Evolutionary conservation across 2,329 filamentous ascomycete species (phyloP), one percentile per base, ranked within the genome.

Genomic region (Tolypocladium album): DNA sequence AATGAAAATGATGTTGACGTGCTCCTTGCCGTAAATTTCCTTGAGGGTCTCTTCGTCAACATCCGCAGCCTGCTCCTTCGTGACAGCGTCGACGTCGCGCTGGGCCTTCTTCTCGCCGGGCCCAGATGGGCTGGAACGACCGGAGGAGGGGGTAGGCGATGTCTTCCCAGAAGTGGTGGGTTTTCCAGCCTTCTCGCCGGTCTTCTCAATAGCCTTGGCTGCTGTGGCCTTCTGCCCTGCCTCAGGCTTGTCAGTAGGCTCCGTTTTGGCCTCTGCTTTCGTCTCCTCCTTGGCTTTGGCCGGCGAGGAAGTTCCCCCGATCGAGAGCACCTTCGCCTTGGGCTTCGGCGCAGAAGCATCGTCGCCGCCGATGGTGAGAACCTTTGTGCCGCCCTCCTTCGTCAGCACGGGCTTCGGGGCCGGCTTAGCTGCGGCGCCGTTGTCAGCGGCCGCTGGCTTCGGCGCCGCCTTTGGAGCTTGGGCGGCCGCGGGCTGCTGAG

Each of bases 1-100:
- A 70, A 97, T 89, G 77, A 97, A 97, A 65, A 97, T 96, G 67
- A 99, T 88, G 76, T 99, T 99, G 69, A 99, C 79, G 67, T 88
- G 85, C 71, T 88, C 92, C 75, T 97, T 97, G 72, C 94, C 94
- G 74, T 94, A 99, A 63, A 99, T 94, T 73, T 97, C 93, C 74
- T 92, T 90, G 62, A 99, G 79, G 0, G 91, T 93, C 34, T 82
- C 81, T 2, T 85, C 79, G 60, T 86, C 83, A 22, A 90, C 87
- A 71, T 90, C 88, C 27, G 88, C 88, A 3, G 83, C 80, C 72
- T 96, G 90, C 70, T 93, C 88, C 75, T 92, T 89, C 63, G 88
- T 83, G 61, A 99, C 89, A 42, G 89, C 86, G 72, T 95, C 90
- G n/a, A 83, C 86, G 63, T 92, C 88, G 64, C 89, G 87, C 71